Evolutionary conservation across 192 early-diverging fungal species (phyloP).

Genomic region (Coemansia sp.): DNA sequence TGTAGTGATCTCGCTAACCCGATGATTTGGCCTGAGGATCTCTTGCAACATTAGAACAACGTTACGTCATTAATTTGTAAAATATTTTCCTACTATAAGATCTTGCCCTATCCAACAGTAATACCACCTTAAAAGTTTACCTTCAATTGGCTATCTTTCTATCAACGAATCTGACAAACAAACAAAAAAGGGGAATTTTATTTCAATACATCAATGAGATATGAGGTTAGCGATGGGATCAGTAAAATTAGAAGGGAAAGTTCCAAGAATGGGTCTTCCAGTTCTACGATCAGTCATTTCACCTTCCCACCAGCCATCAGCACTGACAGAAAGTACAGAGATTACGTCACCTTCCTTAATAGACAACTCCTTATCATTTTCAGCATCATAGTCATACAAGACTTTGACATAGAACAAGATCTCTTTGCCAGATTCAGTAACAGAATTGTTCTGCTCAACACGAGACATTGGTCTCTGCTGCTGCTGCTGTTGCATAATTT

Average conservation of each 20-base stretch:
- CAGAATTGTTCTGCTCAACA: conserved; percentile 8
- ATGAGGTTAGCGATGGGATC: conserved; percentile 42
- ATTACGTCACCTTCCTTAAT: conserved; percentile 51
- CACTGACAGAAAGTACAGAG: conserved; percentile 45
- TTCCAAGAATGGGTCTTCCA: conserved; percentile 35
- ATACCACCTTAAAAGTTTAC: too few relatives aligned
- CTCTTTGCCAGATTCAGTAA: conserved; percentile 31
- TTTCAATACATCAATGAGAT: neutral
- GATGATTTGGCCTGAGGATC: too few relatives aligned
- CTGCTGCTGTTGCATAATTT: conserved; percentile 22
- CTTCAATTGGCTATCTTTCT: too few relatives aligned
- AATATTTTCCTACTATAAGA: too few relatives aligned
- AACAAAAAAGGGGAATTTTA: too few relatives aligned
- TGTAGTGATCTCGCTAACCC: too few relatives aligned
- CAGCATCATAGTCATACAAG: conserved; percentile 56
- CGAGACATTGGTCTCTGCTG: conserved; percentile 18
- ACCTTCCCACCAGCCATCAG: conserved; percentile 57
- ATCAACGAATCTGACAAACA: too few relatives aligned
- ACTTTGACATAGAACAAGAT: conserved; percentile 55
- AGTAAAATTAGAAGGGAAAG: conserved; percentile 55
- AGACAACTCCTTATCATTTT: conserved; percentile 48
- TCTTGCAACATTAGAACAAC: too few relatives aligned
- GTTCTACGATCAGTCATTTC: conserved; percentile 47
- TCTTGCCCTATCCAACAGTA: too few relatives aligned
- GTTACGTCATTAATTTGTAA: too few relatives aligned